Evolutionary conservation across 768 basidiomycete genomes (phyloP).

Genomic region (Cyclocybe cylindracea): DNA sequence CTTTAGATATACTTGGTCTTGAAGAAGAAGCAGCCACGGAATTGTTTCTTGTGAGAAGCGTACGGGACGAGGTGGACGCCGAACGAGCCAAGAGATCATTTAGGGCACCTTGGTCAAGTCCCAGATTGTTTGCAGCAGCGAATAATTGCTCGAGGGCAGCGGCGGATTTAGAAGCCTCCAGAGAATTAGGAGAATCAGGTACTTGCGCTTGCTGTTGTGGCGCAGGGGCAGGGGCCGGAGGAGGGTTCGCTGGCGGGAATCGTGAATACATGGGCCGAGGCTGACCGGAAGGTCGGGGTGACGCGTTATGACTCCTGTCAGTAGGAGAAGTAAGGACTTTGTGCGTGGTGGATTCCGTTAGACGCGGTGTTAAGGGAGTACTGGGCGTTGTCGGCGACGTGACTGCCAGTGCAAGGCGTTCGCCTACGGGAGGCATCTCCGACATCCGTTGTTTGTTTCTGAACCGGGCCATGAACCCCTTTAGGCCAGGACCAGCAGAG

Average conservation of each 20-base stretch:
- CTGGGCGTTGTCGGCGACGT: slow-evolving; percentile 24
- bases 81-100: slow-evolving; percentile 75
- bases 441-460: slow-evolving; percentile 48
- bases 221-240: slow-evolving; percentile 12
- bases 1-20: slow-evolving; percentile 5
- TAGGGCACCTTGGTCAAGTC: slow-evolving; percentile 71
- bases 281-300: slow-evolving; percentile 19
- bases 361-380: slow-evolving; percentile 29
- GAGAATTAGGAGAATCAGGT: slow-evolving; percentile 11
- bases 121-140: slow-evolving; percentile 73
- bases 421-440: slow-evolving; percentile 31
- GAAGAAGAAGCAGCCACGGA: slow-evolving; percentile 12
- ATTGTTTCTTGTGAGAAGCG: slow-evolving; percentile 17
- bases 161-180: slow-evolving; percentile 29
- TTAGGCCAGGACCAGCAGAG: slow-evolving; percentile 71
- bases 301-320: slow-evolving; percentile 13
- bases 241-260: slow-evolving; percentile 30
- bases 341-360: slow-evolving; percentile 17
- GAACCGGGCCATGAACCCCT: slow-evolving; percentile 82
- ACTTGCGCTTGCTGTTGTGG: slow-evolving; percentile 9
- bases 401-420: slow-evolving; percentile 30
- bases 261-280: slow-evolving; percentile 30
- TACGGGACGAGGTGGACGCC: slow-evolving; percentile 59
- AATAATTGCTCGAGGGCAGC: slow-evolving; percentile 72
- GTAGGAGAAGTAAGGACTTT: slow-evolving; percentile 9